phyloP scores from a whole-genome alignment of 2,329 filamentous ascomycete species.

The Immersiporthe knoxdaviesiana region DNA sequence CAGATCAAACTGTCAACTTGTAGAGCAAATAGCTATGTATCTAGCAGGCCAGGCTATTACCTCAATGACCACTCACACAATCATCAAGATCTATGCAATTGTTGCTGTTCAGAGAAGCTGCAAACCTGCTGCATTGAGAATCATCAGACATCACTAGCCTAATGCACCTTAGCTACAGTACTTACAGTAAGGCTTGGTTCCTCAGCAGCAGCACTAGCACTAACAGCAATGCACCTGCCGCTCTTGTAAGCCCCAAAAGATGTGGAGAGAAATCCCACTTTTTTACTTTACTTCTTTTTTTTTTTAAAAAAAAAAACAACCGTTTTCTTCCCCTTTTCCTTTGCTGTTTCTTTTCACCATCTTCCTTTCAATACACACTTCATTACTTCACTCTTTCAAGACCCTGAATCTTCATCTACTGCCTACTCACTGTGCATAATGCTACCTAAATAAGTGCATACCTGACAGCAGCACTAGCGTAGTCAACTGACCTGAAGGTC shows the following conservation, averaged over 20 bases:
- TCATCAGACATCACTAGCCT: too few species aligned
- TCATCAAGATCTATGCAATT: too few species aligned
- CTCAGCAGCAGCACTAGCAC: neutral
- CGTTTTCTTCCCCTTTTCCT: neutral
- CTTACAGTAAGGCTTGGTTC: neutral
- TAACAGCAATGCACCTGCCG: neutral
- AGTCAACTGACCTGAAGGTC: conserved; percentile 8
- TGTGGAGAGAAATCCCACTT: neutral
- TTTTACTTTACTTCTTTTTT: too few species aligned
- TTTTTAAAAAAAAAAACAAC: too few species aligned
- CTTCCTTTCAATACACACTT: neutral
- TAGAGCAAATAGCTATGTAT: too few species aligned
- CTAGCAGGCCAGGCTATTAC: too few species aligned
- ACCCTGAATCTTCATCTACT: neutral
- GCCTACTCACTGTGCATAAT: neutral
- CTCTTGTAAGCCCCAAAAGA: neutral
- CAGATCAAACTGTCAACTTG: too few species aligned
- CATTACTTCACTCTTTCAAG: neutral
- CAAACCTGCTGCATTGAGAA: too few species aligned
- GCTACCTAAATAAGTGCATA: too few species aligned
- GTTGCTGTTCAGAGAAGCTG: too few species aligned
- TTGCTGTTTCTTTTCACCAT: neutral
- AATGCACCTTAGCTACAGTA: too few species aligned
- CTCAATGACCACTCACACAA: too few species aligned
- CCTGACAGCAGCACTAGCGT: conserved; percentile 19